A percentile compares a stretch with the other conserved stretches of the same genome.
phyloP scores from a whole-genome alignment of 805 yeast species.

The Wickerhamiella sergipiensis region DNA sequence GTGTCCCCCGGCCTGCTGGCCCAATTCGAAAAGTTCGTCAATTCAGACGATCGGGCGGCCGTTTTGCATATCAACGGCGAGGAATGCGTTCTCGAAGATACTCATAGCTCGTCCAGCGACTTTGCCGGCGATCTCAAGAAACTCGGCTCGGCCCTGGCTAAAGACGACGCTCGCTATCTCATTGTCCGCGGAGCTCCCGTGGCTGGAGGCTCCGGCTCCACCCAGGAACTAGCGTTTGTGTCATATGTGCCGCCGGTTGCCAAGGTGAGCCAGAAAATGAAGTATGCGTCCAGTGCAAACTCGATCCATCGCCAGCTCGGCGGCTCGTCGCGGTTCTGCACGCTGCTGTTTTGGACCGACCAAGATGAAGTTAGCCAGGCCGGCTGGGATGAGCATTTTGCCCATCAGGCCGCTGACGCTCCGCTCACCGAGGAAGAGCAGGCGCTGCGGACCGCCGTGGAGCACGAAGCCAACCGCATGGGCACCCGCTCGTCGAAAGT shows the following conservation, averaged over 20 bases:
- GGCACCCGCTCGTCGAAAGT: conserved; percentile 18
- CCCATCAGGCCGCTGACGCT: conserved; percentile 27
- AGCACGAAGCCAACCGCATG: conserved; percentile 29
- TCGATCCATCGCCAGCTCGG: conserved; percentile 68
- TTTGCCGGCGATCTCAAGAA: conserved; percentile 27
- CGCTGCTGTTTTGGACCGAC: conserved; percentile 42
- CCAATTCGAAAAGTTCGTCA: conserved; percentile 32
- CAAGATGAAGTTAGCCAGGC: conserved; percentile 38
- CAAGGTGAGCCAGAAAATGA: conserved; percentile 73
- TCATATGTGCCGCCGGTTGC: conserved; percentile 81
- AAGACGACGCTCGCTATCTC: conserved; percentile 37
- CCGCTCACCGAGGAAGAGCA: conserved; percentile 50
- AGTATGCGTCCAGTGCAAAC: conserved; percentile 82
- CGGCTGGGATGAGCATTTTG: conserved; percentile 33
- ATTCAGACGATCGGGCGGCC: conserved; percentile 26
- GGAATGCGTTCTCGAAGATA: conserved; percentile 25
- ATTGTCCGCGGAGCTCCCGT: conserved; percentile 25
- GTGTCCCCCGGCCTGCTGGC: conserved; percentile 33
- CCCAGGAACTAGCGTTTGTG: conserved; percentile 40
- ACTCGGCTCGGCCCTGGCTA: conserved; percentile 24
- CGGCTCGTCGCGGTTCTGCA: conserved; percentile 34
- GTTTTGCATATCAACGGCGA: conserved; percentile 27
- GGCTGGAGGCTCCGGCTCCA: conserved; percentile 1
- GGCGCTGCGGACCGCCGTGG: conserved; percentile 33
- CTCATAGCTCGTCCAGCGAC: conserved; percentile 22